phyloP scores from a whole-genome alignment of 108 stramenopile species.

The Cyclotella cryptica region DNA sequence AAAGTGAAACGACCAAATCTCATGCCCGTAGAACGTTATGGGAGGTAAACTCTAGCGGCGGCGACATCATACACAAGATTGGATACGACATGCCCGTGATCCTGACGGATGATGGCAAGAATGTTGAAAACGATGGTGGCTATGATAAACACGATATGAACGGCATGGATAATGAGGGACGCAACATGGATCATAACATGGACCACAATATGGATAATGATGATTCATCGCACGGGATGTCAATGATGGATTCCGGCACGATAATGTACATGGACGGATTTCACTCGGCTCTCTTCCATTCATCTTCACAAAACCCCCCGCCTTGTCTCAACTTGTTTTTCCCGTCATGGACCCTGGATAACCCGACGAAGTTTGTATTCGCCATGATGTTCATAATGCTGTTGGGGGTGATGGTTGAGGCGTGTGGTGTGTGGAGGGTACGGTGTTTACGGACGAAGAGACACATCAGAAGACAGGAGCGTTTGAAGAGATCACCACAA shows the following conservation, averaged over 20 bases:
- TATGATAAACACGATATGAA: not conserved
- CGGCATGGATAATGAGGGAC: not conserved
- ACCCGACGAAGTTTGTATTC: constrained; percentile 24
- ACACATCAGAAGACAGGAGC: constrained; percentile 18
- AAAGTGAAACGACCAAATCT: not conserved
- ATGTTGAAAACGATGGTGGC: not conserved
- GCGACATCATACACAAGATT: not conserved
- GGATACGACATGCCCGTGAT: not conserved
- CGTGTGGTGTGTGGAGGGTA: constrained; percentile 42
- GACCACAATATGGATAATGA: constrained; percentile 23
- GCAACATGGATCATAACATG: constrained; percentile 1
- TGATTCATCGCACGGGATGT: not conserved
- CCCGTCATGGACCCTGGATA: constrained; percentile 45
- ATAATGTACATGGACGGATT: constrained; percentile 56
- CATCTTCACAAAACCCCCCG: constrained; percentile 27
- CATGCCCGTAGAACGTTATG: not conserved
- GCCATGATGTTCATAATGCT: constrained; percentile 39
- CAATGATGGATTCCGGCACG: constrained; percentile 27
- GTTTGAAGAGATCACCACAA: constrained; percentile 10
- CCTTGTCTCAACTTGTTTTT: constrained; percentile 47
- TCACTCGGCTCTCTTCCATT: constrained; percentile 41
- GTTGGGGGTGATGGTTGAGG: constrained; percentile 48
- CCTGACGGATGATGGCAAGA: not conserved
- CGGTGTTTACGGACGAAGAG: constrained; percentile 30
- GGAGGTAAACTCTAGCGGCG: not conserved